Evolutionary conservation across 176 grass and related monocot species (phyloP).

Genomic region (Poa pratensis): DNA sequence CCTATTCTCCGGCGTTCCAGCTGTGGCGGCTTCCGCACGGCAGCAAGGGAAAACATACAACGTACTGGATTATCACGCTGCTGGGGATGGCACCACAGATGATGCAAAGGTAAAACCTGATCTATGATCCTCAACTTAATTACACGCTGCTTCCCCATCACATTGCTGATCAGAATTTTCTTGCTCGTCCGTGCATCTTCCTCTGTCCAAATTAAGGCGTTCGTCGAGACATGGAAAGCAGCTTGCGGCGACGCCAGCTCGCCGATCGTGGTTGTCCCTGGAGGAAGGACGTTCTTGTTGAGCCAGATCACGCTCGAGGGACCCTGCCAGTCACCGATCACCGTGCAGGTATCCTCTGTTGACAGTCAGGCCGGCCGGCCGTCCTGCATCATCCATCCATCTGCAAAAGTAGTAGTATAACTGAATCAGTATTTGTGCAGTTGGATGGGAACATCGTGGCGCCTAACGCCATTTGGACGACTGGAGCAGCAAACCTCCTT

Average conservation of each 20-base stretch:
- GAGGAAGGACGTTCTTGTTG: slow-evolving; percentile 51
- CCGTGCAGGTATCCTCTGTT: slow-evolving; percentile 46
- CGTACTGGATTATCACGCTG: slow-evolving; percentile 50
- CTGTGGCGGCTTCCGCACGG: background rate
- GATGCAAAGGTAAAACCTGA: slow-evolving; percentile 50
- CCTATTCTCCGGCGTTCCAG: background rate
- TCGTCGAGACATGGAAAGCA: slow-evolving; percentile 54
- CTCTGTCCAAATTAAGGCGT: slow-evolving; percentile 43
- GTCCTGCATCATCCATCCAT: background rate
- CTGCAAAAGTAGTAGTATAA: background rate
- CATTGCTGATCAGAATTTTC: background rate
- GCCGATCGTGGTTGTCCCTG: slow-evolving; percentile 46
- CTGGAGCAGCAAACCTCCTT: slow-evolving; percentile 37
- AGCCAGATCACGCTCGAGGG: slow-evolving; percentile 40
- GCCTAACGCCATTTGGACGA: slow-evolving; percentile 54
- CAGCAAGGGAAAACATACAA: slow-evolving; percentile 13
- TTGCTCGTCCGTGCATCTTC: background rate
- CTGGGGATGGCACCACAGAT: slow-evolving; percentile 52
- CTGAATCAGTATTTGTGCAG: slow-evolving; percentile 41
- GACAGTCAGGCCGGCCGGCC: background rate
- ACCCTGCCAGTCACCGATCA: slow-evolving; percentile 51
- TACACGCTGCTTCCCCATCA: background rate
- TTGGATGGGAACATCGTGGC: slow-evolving; percentile 61
- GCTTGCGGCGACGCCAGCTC: slow-evolving; percentile 29
- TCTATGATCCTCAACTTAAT: background rate